Evolutionary conservation across 495 filamentous ascomycete genomes (phyloP).

Genomic region (Penicillium turbatum): DNA sequence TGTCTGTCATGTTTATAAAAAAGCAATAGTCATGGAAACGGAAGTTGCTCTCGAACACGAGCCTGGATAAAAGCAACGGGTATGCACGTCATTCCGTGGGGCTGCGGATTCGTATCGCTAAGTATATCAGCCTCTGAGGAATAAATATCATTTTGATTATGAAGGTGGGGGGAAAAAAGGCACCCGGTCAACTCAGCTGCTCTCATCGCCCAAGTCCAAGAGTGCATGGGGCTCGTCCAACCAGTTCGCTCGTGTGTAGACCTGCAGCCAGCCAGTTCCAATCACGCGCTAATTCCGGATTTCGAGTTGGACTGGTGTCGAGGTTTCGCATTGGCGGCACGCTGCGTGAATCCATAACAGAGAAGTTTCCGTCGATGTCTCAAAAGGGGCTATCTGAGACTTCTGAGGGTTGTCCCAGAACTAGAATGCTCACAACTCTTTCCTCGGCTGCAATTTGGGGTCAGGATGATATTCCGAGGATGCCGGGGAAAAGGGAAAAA

Average conservation of each 20-base stretch:
- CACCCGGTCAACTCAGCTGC: background rate
- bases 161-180: too few relatives aligned
- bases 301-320: slow-evolving; percentile 17
- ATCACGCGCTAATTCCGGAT: slow-evolving; percentile 27
- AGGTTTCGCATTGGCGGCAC: slow-evolving; percentile 14
- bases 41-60: background rate
- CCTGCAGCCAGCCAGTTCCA: slow-evolving; percentile 23
- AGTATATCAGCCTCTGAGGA: background rate
- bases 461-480: slow-evolving; percentile 5
- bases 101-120: background rate
- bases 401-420: slow-evolving; percentile 2
- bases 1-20: background rate
- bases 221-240: slow-evolving; percentile 7
- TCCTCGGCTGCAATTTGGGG: background rate
- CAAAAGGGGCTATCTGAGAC: slow-evolving; percentile 13
- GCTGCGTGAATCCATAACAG: slow-evolving; percentile 4
- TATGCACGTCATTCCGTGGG: background rate
- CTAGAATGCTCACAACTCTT: background rate
- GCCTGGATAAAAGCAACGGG: background rate
- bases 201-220: background rate
- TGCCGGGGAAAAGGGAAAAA: background rate
- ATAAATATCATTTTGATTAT: background rate
- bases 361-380: slow-evolving; percentile 5
- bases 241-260: slow-evolving; percentile 8
- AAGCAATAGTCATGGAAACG: background rate